Evolutionary conservation across 441 rosid genomes (phyloP).

Genomic region (Gossypium trilobum): DNA sequence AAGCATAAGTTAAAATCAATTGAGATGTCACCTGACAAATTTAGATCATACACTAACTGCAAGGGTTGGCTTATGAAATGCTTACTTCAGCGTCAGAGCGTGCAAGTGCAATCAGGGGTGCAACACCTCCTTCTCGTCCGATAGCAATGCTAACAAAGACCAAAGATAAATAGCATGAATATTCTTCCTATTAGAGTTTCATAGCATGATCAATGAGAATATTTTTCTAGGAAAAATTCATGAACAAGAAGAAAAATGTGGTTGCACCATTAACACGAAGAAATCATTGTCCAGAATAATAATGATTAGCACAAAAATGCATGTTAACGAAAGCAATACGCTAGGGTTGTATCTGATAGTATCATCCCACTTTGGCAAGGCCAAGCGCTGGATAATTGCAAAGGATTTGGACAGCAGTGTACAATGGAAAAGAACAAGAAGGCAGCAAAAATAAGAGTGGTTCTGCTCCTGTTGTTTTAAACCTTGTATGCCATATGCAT

Average conservation of each 20-base stretch:
- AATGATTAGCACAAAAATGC: not conserved
- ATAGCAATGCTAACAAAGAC: conserved; percentile 62
- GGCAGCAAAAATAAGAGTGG: too few species aligned
- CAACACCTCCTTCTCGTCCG: conserved; percentile 95
- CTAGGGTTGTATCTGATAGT: not conserved
- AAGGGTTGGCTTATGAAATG: not conserved
- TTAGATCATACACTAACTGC: not conserved
- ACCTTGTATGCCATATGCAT: too few species aligned
- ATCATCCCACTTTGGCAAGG: too few species aligned
- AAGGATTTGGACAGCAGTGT: too few species aligned
- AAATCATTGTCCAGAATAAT: not conserved
- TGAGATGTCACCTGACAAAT: not conserved
- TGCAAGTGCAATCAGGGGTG: conserved; percentile 79
- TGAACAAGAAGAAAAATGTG: not conserved
- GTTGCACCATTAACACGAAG: not conserved
- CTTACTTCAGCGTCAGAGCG: conserved; percentile 82
- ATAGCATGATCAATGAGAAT: not conserved
- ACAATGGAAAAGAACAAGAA: too few species aligned
- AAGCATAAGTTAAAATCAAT: conserved; percentile 8
- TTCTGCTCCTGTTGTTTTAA: too few species aligned
- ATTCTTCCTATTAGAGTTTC: not conserved
- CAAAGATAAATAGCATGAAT: conserved; percentile 15
- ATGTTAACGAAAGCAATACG: not conserved
- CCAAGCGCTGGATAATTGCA: too few species aligned
- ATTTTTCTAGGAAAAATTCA: not conserved